Evolutionary conservation across 2,329 filamentous ascomycete species (phyloP), one percentile per base, ranked within the genome.

Genomic region (Aspergillus sp.): DNA sequence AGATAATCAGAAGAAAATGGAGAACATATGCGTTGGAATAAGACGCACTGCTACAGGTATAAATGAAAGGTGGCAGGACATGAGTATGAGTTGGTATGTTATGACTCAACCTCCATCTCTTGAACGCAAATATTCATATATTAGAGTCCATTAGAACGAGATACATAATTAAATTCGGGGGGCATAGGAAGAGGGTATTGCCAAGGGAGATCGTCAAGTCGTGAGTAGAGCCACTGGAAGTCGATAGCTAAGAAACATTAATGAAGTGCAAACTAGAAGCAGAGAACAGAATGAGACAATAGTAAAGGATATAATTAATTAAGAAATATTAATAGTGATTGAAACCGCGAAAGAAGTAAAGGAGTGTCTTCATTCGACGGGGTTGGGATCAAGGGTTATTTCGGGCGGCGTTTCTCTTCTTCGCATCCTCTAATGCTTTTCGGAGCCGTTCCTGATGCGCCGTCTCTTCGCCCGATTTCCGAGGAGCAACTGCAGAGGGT

Each of bases 341-440:
- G 6, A n/a, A n/a, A 16, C 36, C 14, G 36, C 14, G 36, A 42
- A 42, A 42, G 16, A n/a, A n/a, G 36, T 6, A 42, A 42, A 42
- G 32, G 14, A 42, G 3, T n/a, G 36, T 16, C 14, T n/a, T 42
- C 45, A 12, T 6, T 46, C 6, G 16, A 14, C n/a, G n/a, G 29
- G 32, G 1, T 12, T 36, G 11, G 11, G 26, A 59, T 59, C 50
- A 65, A 54, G 63, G 57, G 49, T 64, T 66, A 49, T 56, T 60
- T 45, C 69, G 73, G 32, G 71, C 73, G 6, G 76, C 81, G 71
- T 85, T 85, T 62, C 83, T 76, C 71, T 75, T 78, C 73, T 84
- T 85, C 9, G 83, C 83, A 58, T 80, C 78, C 61, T 84, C 81
- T 56, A 85, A 68, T 32, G 82, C 82, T 63, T 73, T 78, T 50